Evolutionary conservation across 345 rosid species (phyloP).

Genomic region (Dovyalis caffra): DNA sequence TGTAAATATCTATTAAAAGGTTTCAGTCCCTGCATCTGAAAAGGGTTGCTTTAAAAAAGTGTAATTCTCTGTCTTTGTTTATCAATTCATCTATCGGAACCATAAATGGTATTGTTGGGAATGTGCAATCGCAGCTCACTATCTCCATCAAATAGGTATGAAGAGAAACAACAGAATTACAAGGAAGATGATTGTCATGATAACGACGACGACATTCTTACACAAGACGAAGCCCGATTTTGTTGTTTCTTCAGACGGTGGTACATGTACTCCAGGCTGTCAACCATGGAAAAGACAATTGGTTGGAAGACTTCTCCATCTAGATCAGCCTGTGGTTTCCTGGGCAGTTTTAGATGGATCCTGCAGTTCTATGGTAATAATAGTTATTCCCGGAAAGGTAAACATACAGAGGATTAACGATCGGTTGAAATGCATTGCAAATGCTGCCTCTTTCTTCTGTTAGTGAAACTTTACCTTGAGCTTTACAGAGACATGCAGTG

Average conservation of each 20-base stretch:
- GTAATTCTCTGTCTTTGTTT: background rate
- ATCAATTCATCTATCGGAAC: background rate
- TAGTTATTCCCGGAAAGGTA: conserved; percentile 20
- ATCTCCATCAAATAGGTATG: conserved; percentile 17
- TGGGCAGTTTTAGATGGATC: conserved; percentile 38
- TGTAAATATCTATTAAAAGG: too few species aligned
- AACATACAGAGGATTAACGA: conserved; percentile 17
- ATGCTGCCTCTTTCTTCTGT: background rate
- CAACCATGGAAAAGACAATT: conserved; percentile 21
- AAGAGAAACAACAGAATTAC: conserved; percentile 13
- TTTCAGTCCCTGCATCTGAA: too few species aligned
- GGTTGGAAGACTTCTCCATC: conserved; percentile 20
- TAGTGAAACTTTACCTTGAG: background rate
- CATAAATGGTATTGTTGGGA: background rate
- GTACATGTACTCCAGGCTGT: conserved; percentile 41
- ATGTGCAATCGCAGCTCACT: conserved; percentile 36
- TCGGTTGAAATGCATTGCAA: background rate
- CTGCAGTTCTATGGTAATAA: conserved; percentile 36
- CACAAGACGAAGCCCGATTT: conserved; percentile 6
- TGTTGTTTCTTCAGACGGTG: conserved; percentile 35
- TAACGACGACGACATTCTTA: conserved; percentile 8
- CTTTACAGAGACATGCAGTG: background rate
- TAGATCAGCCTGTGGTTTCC: conserved; percentile 28
- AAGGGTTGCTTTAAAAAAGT: too few species aligned
- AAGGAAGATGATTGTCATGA: conserved; percentile 17